Base-by-base conservation (phyloP, 2,329 filamentous ascomycete genomes). In the Thyridium curvatum region DNA sequence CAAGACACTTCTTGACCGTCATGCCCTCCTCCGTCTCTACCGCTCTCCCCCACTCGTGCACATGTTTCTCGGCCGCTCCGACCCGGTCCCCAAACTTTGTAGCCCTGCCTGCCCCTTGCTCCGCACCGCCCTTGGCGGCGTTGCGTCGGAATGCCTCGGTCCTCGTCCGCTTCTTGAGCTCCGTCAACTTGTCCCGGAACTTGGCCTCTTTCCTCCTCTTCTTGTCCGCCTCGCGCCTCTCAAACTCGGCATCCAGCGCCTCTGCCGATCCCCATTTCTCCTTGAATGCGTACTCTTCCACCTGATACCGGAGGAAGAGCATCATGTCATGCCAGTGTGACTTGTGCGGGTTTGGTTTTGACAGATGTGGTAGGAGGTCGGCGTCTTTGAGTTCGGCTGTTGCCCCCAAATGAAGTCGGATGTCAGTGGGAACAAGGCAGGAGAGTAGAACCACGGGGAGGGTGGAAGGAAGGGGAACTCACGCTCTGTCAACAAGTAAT, bases 291-390 rank as follows among this genome's bases (percentile, higher is more conserved):
- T 96, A 96, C 41, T 89, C 88, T 56, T 98, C 93, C 3, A 98
- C 86, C 56, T 98, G 93, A 44, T 80, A 94, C 1, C 93, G 84
- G 16, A 98, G 71, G 58, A 93, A 98, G 3, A 98, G 75, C 83
- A 95, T 95, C 93, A 98, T 98, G 68, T 94, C 88, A 60, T 96
- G 89, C 87, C 89, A 98, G 42, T 90, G 89, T 0, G 85, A 81
- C 59, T 96, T 96, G 64, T 96, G 93, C 1, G 93, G 93, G 52
- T 98, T 98, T 2, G 93, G 91, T 28, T 83, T 82, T 39, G 86
- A 84, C 8, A 98, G 72, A 58, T 94, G 90, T 0, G 91, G 91
- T 1, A 98, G 71, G 2, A 98, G 69, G 13, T 90, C 84, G 41
- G 80, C 76, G 54, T 98, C 93, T 51, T 84, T 84, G n/a, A 98